These are phyloP conservation scores for Naganishia cerealis DNA, from an alignment of 1,284 basidiomycete species.

Conservation along the genomic window DNA sequence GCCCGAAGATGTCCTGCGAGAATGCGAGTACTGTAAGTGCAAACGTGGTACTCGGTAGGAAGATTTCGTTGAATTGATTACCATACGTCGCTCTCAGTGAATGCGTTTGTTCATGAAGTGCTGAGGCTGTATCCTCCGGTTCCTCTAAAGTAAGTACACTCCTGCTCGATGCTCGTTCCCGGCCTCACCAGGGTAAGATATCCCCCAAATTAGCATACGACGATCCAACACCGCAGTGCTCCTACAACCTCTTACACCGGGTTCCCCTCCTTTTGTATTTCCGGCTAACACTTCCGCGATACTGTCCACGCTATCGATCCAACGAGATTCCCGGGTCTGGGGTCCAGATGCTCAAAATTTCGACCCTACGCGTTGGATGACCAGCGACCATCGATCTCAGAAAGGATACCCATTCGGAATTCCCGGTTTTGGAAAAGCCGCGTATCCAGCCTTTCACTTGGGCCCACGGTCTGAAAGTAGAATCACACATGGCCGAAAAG, in stretches of 20 bases:
- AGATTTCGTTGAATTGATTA: not conserved
- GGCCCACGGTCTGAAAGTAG: conserved; percentile 46
- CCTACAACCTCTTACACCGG: conserved; percentile 36
- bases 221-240: conserved; percentile 40
- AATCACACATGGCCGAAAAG: not conserved
- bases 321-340: conserved; percentile 42
- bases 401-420: not conserved
- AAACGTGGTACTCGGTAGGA: not conserved
- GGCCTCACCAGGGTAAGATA: not conserved
- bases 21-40: conserved; percentile 18
- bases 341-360: conserved; percentile 44
- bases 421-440: conserved; percentile 37
- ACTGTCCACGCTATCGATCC: conserved; percentile 41
- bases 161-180: not conserved
- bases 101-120: conserved; percentile 46
- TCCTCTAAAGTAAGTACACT: conserved; percentile 43
- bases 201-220: conserved; percentile 39
- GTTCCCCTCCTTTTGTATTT: conserved; percentile 41
- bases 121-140: conserved; percentile 48
- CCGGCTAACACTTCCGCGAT: conserved; percentile 46
- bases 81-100: conserved; percentile 32
- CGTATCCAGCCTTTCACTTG: conserved; percentile 43
- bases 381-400: conserved; percentile 27
- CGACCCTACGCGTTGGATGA: conserved; percentile 41
- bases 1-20: not conserved